A percentile compares a stretch with the other conserved stretches of the same genome.
Conservation (phyloP, 306 rosid genomes). For the Glycine latifolia region DNA sequence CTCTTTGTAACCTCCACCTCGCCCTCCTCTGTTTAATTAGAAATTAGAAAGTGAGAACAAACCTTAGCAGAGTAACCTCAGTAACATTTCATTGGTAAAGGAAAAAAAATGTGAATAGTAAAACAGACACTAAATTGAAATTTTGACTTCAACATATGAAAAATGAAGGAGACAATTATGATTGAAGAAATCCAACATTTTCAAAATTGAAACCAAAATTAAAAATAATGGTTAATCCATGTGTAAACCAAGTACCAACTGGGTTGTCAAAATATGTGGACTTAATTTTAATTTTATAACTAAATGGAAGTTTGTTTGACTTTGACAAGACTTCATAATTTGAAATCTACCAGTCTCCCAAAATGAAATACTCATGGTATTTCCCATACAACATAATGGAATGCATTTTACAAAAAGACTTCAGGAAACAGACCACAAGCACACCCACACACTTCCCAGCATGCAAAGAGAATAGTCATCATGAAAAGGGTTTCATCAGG, state of each 20-base stretch:
- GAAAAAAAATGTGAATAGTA: neutral
- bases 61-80: conserved; percentile 2
- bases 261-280: neutral
- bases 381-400: neutral
- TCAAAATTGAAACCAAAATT: conserved; percentile 16
- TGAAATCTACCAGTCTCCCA: conserved; percentile 6
- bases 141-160: neutral
- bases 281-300: neutral
- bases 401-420: neutral
- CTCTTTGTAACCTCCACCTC: conserved; percentile 99
- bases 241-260: neutral
- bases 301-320: neutral
- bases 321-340: neutral
- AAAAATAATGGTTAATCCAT: conserved; percentile 14
- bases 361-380: conserved; percentile 12
- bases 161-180: conserved; percentile 1
- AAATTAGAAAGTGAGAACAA: conserved; percentile 33
- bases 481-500: neutral
- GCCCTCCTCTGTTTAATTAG: conserved; percentile 81
- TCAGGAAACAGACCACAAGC: neutral
- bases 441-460: neutral
- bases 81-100: neutral
- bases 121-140: neutral
- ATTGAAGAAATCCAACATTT: conserved; percentile 21
- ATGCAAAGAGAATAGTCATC: neutral